A percentile compares a stretch with the other conserved stretches of the same genome.
These are phyloP conservation scores for Cutaneotrichosporon cavernicola DNA, from an alignment of 1,284 basidiomycete genomes.

Conservation along the genomic window DNA sequence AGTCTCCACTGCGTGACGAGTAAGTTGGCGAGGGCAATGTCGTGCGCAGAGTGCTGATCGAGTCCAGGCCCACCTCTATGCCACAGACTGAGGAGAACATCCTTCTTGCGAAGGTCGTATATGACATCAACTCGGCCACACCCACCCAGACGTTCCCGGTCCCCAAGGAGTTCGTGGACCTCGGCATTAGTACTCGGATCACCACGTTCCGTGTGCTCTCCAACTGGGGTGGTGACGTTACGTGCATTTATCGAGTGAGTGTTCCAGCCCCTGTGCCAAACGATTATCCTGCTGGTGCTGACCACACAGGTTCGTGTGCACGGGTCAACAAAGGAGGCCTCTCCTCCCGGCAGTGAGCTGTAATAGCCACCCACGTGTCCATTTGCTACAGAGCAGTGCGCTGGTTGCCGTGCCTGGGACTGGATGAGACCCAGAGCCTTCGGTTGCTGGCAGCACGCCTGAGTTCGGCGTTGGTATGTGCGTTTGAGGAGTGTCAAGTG, in stretches of 20 bases:
- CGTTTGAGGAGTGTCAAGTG: background rate
- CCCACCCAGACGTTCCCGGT: conserved; percentile 86
- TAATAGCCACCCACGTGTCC: background rate
- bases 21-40: conserved; percentile 1
- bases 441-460: background rate
- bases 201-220: conserved; percentile 73
- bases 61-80: conserved; percentile 45
- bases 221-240: conserved; percentile 86
- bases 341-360: background rate
- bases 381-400: background rate
- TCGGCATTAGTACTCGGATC: conserved; percentile 74
- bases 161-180: conserved; percentile 62
- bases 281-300: background rate
- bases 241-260: conserved; percentile 82
- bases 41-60: background rate
- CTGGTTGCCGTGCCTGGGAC: background rate
- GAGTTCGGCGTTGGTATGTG: background rate
- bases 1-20: conserved; percentile 5
- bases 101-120: conserved; percentile 73
- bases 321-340: background rate
- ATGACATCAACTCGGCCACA: conserved; percentile 67
- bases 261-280: conserved; percentile 9
- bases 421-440: background rate
- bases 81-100: conserved; percentile 45
- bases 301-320: conserved; percentile 7